phyloP scores from a whole-genome alignment of 768 basidiomycete genomes.

The Lactifluus echinatus region DNA sequence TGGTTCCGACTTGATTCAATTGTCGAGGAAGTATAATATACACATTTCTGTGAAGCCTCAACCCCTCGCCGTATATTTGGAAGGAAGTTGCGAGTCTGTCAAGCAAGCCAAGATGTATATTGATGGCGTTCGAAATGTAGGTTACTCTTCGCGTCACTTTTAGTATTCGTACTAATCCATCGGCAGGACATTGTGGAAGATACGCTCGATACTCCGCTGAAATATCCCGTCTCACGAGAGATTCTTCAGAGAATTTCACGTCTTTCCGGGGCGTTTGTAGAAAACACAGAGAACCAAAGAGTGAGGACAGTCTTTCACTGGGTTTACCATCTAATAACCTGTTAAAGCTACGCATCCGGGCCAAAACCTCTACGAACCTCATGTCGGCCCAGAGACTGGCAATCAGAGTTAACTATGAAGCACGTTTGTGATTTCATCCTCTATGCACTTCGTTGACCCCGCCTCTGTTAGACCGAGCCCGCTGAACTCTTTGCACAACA shows the following conservation, averaged over 20 bases:
- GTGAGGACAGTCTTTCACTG: constrained; percentile 31
- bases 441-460: background rate
- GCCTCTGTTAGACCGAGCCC: background rate
- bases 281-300: constrained; percentile 37
- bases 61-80: constrained; percentile 50
- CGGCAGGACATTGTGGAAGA: constrained; percentile 27
- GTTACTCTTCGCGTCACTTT: constrained; percentile 14
- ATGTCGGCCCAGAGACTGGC: constrained; percentile 43
- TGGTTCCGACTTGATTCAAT: constrained; percentile 48
- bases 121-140: constrained; percentile 40
- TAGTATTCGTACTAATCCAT: background rate
- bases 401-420: constrained; percentile 42
- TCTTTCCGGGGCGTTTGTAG: constrained; percentile 52
- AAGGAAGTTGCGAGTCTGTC: constrained; percentile 48
- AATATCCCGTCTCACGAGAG: constrained; percentile 35
- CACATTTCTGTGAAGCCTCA: constrained; percentile 48
- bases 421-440: background rate
- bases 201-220: constrained; percentile 37
- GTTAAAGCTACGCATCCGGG: constrained; percentile 48
- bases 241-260: constrained; percentile 62
- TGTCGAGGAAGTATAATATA: constrained; percentile 53
- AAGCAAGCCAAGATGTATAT: constrained; percentile 42
- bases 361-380: constrained; percentile 34
- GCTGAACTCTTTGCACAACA: constrained; percentile 11
- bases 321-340: background rate